Conservation (phyloP, 2,329 filamentous ascomycete genomes). For the Mycosphaerella sp. region DNA sequence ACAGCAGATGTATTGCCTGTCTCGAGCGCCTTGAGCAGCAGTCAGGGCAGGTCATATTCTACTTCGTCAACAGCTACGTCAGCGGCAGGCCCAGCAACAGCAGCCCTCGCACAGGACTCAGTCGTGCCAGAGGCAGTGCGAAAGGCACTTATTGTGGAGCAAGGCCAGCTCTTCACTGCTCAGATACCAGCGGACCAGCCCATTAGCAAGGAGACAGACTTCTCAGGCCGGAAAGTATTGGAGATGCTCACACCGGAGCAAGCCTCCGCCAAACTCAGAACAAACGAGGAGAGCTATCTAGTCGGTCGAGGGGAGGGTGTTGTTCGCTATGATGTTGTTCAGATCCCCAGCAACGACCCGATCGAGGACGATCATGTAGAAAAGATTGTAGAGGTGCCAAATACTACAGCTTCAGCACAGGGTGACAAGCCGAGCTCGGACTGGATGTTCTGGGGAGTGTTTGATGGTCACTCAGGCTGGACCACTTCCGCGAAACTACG, state of each 20-base stretch:
- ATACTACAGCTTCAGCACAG: conserved; percentile 50
- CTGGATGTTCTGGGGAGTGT: conserved; percentile 99
- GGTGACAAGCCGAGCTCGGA: conserved; percentile 60
- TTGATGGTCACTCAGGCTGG: conserved; percentile 97
- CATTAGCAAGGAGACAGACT: conserved; percentile 79
- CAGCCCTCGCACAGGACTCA: conserved; percentile 29
- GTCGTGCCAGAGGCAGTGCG: conserved; percentile 50
- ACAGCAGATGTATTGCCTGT: conserved; percentile 15
- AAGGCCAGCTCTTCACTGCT: conserved; percentile 83
- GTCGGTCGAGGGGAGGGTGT: conserved; percentile 87
- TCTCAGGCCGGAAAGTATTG: conserved; percentile 75
- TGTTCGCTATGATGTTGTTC: conserved; percentile 87
- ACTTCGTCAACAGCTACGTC: conserved; percentile 17
- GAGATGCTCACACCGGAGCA: conserved; percentile 97
- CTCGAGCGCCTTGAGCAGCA: conserved; percentile 15
- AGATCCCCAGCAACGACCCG: conserved; percentile 91
- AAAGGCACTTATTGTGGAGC: conserved; percentile 75
- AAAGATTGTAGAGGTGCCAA: conserved; percentile 88
- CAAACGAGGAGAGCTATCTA: conserved; percentile 84
- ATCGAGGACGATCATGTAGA: conserved; percentile 98
- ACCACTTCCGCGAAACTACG: conserved; percentile 94
- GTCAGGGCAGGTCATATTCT: conserved; percentile 33
- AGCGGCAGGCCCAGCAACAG: conserved; percentile 11
- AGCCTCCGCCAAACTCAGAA: conserved; percentile 79
- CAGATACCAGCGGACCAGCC: conserved; percentile 79